These are phyloP conservation scores for Mucor circinelloides DNA, from an alignment of 371 early-diverging fungal genomes.

Conservation along the genomic window DNA sequence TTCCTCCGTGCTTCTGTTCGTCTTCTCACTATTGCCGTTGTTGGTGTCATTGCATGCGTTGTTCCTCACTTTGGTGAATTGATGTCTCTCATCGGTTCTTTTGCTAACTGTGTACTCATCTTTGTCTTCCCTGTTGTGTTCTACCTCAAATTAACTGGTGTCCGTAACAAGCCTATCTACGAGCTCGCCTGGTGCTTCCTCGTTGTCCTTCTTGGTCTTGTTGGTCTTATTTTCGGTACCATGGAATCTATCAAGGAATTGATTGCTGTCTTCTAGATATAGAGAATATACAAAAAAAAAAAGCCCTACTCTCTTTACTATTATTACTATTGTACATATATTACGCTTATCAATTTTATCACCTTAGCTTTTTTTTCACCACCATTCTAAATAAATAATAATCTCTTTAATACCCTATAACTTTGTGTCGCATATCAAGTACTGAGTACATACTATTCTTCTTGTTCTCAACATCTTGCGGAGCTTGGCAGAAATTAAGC, in stretches of 20 bases:
- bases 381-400: too few species aligned
- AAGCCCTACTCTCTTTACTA: background rate
- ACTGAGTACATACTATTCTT: too few species aligned
- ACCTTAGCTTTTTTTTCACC: background rate
- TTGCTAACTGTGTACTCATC: constrained; percentile 76
- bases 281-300: background rate
- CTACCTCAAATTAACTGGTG: constrained; percentile 76
- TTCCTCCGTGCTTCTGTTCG: constrained; percentile 20
- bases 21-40: constrained; percentile 18
- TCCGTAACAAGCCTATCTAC: constrained; percentile 53
- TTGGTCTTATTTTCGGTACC: constrained; percentile 79
- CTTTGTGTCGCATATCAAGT: too few species aligned
- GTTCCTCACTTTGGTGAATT: constrained; percentile 82
- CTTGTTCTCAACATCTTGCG: background rate
- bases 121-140: constrained; percentile 87
- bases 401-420: too few species aligned
- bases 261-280: constrained; percentile 27
- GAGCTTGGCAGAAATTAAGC: background rate
- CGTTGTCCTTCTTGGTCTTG: constrained; percentile 66
- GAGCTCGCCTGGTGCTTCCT: constrained; percentile 64
- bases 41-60: constrained; percentile 65
- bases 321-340: background rate
- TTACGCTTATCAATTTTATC: background rate
- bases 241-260: constrained; percentile 65
- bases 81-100: constrained; percentile 83